Conservation (phyloP, 352 stramenopile genomes). For the Globisporangium okanoganense region DNA sequence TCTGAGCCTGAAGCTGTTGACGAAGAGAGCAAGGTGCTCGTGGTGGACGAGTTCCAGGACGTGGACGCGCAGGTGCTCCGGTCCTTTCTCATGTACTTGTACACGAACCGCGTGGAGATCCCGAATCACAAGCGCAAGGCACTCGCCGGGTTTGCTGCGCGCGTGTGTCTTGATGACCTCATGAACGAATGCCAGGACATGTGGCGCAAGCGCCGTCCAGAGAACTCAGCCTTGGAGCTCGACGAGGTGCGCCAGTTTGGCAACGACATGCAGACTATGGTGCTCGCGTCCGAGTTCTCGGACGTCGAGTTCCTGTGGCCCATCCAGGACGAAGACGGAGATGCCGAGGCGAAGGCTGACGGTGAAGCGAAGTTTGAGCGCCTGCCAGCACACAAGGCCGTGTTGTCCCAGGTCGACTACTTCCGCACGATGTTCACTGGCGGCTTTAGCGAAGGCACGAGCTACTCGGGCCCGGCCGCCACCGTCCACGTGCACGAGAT, state of each 20-base stretch:
- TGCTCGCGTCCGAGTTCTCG: constrained; percentile 38
- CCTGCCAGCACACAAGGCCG: constrained; percentile 62
- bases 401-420: constrained; percentile 76
- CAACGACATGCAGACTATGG: constrained; percentile 47
- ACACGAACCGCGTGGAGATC: constrained; percentile 64
- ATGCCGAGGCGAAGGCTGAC: constrained; percentile 10
- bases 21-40: constrained; percentile 14
- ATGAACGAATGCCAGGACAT: constrained; percentile 43
- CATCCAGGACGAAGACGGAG: constrained; percentile 19
- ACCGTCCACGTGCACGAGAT: constrained; percentile 40
- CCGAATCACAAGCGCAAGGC: constrained; percentile 57
- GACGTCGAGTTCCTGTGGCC: constrained; percentile 82
- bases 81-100: constrained; percentile 65
- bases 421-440: constrained; percentile 81
- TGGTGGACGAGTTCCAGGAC: constrained; percentile 52
- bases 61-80: constrained; percentile 58
- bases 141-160: constrained; percentile 45
- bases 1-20: constrained; percentile 7
- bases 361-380: constrained; percentile 20
- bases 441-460: constrained; percentile 69
- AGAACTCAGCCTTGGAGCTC: constrained; percentile 3
- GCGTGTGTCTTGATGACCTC: constrained; percentile 50
- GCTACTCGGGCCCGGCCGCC: constrained; percentile 5
- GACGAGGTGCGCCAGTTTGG: constrained; percentile 40
- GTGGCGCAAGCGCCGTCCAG: constrained; percentile 40